Evolutionary conservation across 2,329 filamentous ascomycete species (phyloP).

Genomic region (Neofusicoccum kwambonambiense): DNA sequence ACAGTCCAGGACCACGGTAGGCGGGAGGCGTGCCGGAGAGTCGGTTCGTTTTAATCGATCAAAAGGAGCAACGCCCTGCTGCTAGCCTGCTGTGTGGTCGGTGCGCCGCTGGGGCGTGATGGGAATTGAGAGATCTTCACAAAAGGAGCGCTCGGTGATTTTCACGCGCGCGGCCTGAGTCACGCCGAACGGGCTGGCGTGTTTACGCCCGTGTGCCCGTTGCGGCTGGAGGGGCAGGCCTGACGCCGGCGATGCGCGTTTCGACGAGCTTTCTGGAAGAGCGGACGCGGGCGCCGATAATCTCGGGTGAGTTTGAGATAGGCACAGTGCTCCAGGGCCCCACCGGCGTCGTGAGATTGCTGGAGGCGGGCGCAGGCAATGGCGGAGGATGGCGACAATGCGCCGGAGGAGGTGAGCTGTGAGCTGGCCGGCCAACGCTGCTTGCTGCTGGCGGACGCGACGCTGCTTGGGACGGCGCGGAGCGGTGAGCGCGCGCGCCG

Average conservation of each 20-base stretch:
- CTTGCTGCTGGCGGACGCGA: constrained; percentile 7
- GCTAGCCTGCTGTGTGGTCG: constrained; percentile 14
- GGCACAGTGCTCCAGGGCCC: constrained; percentile 22
- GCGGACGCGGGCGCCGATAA: constrained; percentile 22
- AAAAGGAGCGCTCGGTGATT: constrained; percentile 20
- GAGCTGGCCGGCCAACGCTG: constrained; percentile 19
- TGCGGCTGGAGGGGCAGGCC: constrained; percentile 11
- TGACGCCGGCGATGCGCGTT: constrained; percentile 4
- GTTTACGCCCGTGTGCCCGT: constrained; percentile 8
- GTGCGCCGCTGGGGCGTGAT: constrained; percentile 15
- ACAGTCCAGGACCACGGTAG: constrained; percentile 43
- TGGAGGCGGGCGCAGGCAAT: constrained; percentile 1
- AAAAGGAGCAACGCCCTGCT: constrained; percentile 37
- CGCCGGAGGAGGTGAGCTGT: constrained; percentile 16
- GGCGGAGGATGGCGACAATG: not conserved
- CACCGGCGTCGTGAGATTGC: constrained; percentile 17
- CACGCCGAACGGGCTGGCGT: constrained; percentile 15
- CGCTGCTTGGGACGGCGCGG: not conserved
- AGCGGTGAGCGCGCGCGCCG: constrained; percentile 13
- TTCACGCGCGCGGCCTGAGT: constrained; percentile 17
- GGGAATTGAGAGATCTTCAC: constrained; percentile 18
- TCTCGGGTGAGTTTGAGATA: constrained; percentile 27
- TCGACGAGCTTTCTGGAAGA: constrained; percentile 19
- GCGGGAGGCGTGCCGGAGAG: constrained; percentile 40
- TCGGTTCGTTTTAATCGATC: constrained; percentile 39